Percentiles rank a stretch among this genome's conserved stretches.
Evolutionary conservation across 164 flowering plant genomes (phyloP).

Genomic region (Magnolia changhungtana): DNA sequence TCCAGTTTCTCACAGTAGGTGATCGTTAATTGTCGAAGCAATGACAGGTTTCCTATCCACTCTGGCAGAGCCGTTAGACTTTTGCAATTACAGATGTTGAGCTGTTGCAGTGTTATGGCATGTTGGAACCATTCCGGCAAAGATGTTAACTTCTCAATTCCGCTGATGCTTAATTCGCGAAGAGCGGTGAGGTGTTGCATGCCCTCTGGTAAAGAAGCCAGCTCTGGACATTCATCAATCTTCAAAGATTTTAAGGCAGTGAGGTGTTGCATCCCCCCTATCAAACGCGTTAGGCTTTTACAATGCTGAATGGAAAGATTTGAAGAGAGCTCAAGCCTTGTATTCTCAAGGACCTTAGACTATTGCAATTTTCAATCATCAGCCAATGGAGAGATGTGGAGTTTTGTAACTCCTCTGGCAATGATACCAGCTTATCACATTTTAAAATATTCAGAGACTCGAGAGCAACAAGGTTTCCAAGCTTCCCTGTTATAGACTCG

Average conservation of each 20-base stretch:
- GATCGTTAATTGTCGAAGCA: no score
- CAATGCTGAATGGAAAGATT: neutral
- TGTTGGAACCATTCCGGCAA: neutral
- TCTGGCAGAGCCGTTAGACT: no score
- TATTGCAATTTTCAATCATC: neutral
- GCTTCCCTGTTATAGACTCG: neutral
- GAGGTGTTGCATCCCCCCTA: neutral
- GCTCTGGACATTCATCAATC: neutral
- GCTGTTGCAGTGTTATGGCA: neutral
- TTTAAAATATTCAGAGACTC: neutral
- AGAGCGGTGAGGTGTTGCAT: neutral
- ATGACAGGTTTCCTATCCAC: no score
- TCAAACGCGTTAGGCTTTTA: neutral
- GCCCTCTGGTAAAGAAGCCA: neutral
- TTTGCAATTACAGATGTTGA: neutral
- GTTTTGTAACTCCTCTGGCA: neutral
- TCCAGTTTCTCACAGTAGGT: no score
- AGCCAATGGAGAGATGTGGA: conserved; percentile 7
- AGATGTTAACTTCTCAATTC: neutral
- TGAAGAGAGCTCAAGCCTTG: neutral
- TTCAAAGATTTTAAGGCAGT: neutral
- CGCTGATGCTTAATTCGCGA: neutral
- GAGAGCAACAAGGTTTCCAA: neutral
- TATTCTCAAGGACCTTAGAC: neutral
- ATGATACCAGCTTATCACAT: neutral